Evolutionary conservation across 2,329 filamentous ascomycete genomes (phyloP).

Genomic region (Chrysoporthe deuterocubensis): DNA sequence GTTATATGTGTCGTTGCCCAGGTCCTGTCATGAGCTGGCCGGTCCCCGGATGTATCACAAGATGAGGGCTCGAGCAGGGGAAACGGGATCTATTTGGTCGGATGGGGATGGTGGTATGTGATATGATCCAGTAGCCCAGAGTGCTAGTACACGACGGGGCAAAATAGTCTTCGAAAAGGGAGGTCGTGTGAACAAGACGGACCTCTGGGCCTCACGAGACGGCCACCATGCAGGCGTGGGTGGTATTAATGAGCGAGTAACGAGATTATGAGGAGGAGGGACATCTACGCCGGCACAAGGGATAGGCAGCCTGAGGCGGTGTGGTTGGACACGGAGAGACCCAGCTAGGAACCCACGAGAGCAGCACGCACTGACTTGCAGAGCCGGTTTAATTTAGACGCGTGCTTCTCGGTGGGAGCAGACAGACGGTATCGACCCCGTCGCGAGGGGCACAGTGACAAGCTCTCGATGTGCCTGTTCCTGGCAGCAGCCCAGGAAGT

Average conservation of each 20-base stretch:
- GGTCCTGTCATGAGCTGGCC: slow-evolving; percentile 12
- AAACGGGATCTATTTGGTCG: slow-evolving; percentile 15
- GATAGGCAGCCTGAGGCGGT: slow-evolving; percentile 8
- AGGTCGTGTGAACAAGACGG: slow-evolving; percentile 26
- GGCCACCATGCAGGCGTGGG: slow-evolving; percentile 25
- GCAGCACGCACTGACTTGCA: slow-evolving; percentile 18
- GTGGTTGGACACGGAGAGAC: slow-evolving; percentile 19
- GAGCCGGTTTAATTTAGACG: slow-evolving; percentile 9
- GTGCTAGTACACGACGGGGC: slow-evolving; percentile 16
- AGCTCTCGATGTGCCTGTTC: not conserved
- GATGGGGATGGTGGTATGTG: slow-evolving; percentile 22
- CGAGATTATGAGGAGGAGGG: slow-evolving; percentile 22
- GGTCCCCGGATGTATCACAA: slow-evolving; percentile 12
- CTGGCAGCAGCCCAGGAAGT: not conserved
- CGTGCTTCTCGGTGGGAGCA: not conserved
- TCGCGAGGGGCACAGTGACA: not conserved
- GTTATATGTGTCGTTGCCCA: slow-evolving; percentile 19
- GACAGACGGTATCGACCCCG: not conserved
- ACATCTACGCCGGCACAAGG: slow-evolving; percentile 9
- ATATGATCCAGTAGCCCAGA: slow-evolving; percentile 4
- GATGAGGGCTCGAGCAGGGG: slow-evolving; percentile 1
- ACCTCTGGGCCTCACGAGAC: slow-evolving; percentile 24
- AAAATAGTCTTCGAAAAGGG: slow-evolving; percentile 4
- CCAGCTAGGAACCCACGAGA: slow-evolving; percentile 10
- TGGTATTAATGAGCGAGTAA: slow-evolving; percentile 18